Evolutionary conservation across 2,329 filamentous ascomycete species (phyloP).

Genomic region (Samsoniella hepiali): DNA sequence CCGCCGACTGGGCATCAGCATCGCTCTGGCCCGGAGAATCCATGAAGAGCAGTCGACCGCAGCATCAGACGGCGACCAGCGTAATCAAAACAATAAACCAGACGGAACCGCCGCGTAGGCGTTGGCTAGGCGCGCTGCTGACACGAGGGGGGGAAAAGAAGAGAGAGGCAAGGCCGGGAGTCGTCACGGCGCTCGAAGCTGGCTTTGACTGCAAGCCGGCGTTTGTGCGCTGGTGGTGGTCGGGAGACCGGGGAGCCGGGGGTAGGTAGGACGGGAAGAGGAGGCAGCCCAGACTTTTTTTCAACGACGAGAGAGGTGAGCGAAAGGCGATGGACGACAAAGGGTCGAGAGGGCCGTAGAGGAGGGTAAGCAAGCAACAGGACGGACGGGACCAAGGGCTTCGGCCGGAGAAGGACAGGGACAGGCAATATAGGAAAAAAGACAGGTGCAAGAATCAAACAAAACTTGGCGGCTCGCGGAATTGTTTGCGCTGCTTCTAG

Average conservation of each 20-base stretch:
- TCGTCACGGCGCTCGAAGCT: not conserved
- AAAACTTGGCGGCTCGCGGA: not conserved
- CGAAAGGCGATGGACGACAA: not conserved
- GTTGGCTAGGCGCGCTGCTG: constrained; percentile 6
- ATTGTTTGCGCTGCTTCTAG: not conserved
- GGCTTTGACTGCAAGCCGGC: not conserved
- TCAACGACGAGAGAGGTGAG: not conserved
- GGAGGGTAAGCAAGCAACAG: not conserved
- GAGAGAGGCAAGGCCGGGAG: not conserved
- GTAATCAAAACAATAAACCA: not conserved
- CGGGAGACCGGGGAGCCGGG: constrained; percentile 11
- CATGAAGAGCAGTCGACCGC: constrained; percentile 8
- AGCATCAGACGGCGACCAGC: not conserved
- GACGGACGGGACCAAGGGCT: not conserved
- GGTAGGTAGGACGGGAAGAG: not conserved
- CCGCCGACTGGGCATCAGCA: not conserved
- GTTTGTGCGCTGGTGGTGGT: not conserved
- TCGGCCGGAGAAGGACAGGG: not conserved
- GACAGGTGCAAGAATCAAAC: not conserved
- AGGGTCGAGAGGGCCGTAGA: not conserved
- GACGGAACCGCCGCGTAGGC: not conserved
- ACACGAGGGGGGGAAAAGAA: not conserved
- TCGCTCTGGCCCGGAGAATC: constrained; percentile 5
- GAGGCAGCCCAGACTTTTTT: not conserved
- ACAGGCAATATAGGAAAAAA: not conserved